These are phyloP conservation scores for Sclerotinia sclerotiorum DNA, from an alignment of 2,329 filamentous ascomycete species.

Conservation along the genomic window DNA sequence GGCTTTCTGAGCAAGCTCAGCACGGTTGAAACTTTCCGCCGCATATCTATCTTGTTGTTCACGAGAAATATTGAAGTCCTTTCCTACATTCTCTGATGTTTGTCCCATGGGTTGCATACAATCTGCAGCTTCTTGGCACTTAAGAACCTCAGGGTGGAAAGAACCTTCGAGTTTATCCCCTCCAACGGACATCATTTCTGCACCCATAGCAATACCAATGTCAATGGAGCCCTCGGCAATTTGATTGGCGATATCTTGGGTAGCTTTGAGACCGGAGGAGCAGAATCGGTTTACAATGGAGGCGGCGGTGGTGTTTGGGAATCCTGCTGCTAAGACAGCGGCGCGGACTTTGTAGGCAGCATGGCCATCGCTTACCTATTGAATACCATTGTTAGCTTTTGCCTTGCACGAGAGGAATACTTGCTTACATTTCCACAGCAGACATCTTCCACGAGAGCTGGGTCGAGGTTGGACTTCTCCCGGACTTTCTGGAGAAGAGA, in stretches of 20 bases:
- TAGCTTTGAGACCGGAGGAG: slow-evolving; percentile 91
- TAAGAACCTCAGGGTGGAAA: slow-evolving; percentile 75
- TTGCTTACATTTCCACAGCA: slow-evolving; percentile 80
- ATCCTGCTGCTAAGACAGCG: slow-evolving; percentile 84
- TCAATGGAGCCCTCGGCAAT: slow-evolving; percentile 81
- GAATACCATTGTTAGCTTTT: slow-evolving; percentile 10
- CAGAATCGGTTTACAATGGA: slow-evolving; percentile 94
- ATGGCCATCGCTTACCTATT: slow-evolving; percentile 75
- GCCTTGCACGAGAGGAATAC: neutral
- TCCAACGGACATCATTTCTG: slow-evolving; percentile 80
- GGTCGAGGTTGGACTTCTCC: slow-evolving; percentile 73
- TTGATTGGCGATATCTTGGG: slow-evolving; percentile 89
- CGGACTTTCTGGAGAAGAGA: slow-evolving; percentile 76
- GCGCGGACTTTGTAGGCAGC: slow-evolving; percentile 90
- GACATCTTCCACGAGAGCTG: slow-evolving; percentile 82
- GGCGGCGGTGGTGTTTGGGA: slow-evolving; percentile 83
- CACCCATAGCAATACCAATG: slow-evolving; percentile 81
- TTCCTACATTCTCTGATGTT: slow-evolving; percentile 93
- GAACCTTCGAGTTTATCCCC: slow-evolving; percentile 69
- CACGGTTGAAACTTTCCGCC: slow-evolving; percentile 81
- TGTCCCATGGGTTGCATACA: slow-evolving; percentile 97
- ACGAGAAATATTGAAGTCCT: slow-evolving; percentile 81
- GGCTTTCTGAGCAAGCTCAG: slow-evolving; percentile 85
- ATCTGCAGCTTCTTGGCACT: slow-evolving; percentile 75
- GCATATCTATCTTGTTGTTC: slow-evolving; percentile 83